These are phyloP conservation scores for Mycosphaerelloides madeirae DNA, from an alignment of 2,329 filamentous ascomycete species.

Conservation along the genomic window DNA sequence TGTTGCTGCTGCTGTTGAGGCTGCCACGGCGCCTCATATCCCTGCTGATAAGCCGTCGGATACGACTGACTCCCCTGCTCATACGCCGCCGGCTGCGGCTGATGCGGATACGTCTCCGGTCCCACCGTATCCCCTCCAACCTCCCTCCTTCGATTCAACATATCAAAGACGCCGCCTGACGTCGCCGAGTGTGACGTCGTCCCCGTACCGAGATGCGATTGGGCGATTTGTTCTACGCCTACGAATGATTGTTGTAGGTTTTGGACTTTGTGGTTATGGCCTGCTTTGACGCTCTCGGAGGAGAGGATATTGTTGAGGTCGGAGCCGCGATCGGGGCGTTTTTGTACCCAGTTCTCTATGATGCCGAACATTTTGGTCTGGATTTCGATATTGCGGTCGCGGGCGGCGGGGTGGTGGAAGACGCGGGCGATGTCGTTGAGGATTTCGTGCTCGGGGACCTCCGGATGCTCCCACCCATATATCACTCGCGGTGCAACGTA, in stretches of 20 bases:
- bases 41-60: constrained; percentile 33
- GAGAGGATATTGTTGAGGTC: constrained; percentile 71
- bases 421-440: constrained; percentile 73
- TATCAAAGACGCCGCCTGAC: constrained; percentile 27
- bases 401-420: constrained; percentile 86
- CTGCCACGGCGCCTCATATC: constrained; percentile 32
- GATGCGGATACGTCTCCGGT: constrained; percentile 19
- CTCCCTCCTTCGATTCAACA: constrained; percentile 17
- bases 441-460: constrained; percentile 77
- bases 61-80: constrained; percentile 27
- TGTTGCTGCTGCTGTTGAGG: constrained; percentile 21
- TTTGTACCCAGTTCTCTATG: constrained; percentile 74
- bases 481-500: constrained; percentile 83
- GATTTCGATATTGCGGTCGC: constrained; percentile 70
- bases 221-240: constrained; percentile 22
- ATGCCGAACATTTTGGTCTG: constrained; percentile 86
- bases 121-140: constrained; percentile 6
- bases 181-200: constrained; percentile 24
- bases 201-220: constrained; percentile 19
- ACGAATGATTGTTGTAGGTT: constrained; percentile 24
- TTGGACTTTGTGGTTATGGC: constrained; percentile 64
- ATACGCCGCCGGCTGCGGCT: constrained; percentile 25
- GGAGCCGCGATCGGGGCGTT: constrained; percentile 60
- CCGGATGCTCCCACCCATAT: constrained; percentile 87
- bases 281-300: constrained; percentile 75